Evolutionary conservation across 2,329 filamentous ascomycete species (phyloP).

Genomic region (Zymoseptoria ardabiliae): DNA sequence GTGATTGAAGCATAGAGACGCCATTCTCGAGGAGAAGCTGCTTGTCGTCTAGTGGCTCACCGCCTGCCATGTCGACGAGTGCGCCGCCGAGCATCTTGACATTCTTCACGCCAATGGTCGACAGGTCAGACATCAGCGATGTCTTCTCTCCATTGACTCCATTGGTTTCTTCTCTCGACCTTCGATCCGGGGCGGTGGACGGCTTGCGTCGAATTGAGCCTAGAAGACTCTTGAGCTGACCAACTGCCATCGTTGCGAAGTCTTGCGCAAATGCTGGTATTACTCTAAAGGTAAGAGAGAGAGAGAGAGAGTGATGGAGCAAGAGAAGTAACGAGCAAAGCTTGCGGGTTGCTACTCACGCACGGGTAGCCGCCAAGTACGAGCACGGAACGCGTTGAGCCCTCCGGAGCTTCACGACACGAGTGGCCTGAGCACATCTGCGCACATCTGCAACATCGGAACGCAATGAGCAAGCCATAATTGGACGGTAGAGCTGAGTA

Average conservation of each 20-base stretch:
- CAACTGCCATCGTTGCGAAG: constrained; percentile 16
- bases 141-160: constrained; percentile 32
- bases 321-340: not conserved
- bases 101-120: constrained; percentile 35
- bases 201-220: constrained; percentile 43
- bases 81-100: constrained; percentile 34
- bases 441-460: not conserved
- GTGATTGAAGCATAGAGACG: constrained; percentile 45
- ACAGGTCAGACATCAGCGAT: constrained; percentile 34
- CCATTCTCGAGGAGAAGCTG: constrained; percentile 44
- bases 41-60: constrained; percentile 43
- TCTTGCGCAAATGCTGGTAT: not conserved
- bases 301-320: not conserved
- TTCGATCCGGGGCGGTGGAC: constrained; percentile 41
- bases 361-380: not conserved
- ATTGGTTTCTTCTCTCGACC: constrained; percentile 32
- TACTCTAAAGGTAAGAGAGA: not conserved
- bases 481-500: not conserved
- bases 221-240: constrained; percentile 37
- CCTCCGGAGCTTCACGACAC: not conserved
- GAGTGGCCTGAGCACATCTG: not conserved
- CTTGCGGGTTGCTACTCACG: not conserved
- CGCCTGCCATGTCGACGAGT: constrained; percentile 37
- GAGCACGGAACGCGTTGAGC: not conserved
- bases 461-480: not conserved